Evolutionary conservation across 805 yeast species (phyloP), one percentile per base, ranked within the genome.

Genomic region (Kluyveromyces lactis): DNA sequence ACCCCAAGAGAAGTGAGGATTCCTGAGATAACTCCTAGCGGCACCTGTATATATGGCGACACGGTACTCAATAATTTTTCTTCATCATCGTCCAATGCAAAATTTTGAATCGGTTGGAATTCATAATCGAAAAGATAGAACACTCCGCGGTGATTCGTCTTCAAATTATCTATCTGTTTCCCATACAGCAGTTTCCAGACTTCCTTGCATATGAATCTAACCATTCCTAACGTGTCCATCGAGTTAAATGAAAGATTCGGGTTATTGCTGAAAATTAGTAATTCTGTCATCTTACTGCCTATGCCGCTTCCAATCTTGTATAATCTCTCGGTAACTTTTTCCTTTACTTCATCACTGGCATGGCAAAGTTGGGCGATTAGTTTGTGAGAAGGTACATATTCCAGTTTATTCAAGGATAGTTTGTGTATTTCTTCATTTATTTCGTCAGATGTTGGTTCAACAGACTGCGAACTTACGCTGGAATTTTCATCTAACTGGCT

Each of bases 141-240:
- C 2, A 65, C 52, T 18, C 71, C 84, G 28, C 94, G 65, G 58
- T 92, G 97, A 56, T 92, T 92, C 1, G 98, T 92, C 45, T 95
- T 74, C 42, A 92, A 68, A 49, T 86, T 87, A 57, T 89, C 97
- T 68, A 92, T 85, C 57, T 84, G 96, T 60, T 87, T 90, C 28
- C 79, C 76, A 62, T 77, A 86, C 21, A 90, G 56, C 39, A 72
- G 63, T 50, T 75, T 78, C 97, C 97, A 92, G 21, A 89, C 81
- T 49, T 89, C 97, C 33, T 95, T 73, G 57, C 97, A 89, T 4
- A 92, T 75, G 57, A 86, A 87, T 62, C 90, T 90, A 86, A 92
- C 85, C 29, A 90, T 73, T 47, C 85, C 89, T 28, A 90, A 62
- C 10, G 83, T 69, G 44, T 84, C 89, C 68, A 54, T 79, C 59